Percentiles rank a stretch among this genome's conserved stretches.
Conservation (phyloP, 2,329 filamentous ascomycete genomes). For the Botryotinia convoluta region DNA sequence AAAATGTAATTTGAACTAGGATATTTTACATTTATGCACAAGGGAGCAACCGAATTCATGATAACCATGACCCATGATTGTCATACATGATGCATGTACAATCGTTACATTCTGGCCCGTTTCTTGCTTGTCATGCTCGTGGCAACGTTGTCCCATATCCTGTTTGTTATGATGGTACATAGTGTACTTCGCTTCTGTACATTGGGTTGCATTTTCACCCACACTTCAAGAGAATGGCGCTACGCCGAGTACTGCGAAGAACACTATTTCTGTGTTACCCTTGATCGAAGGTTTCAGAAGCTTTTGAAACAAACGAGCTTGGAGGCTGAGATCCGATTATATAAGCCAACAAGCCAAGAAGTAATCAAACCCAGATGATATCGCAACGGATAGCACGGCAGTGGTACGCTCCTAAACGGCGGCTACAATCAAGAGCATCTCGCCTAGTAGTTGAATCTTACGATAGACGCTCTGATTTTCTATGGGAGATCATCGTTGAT, state of each 20-base stretch:
- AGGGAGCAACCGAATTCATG: slow-evolving; percentile 5
- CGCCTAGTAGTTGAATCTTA: neutral
- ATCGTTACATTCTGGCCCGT: slow-evolving; percentile 8
- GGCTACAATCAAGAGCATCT: neutral
- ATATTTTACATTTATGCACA: neutral
- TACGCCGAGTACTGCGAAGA: slow-evolving; percentile 8
- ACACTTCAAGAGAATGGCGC: neutral
- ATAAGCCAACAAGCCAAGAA: neutral
- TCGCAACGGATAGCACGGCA: slow-evolving; percentile 4
- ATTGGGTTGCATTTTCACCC: slow-evolving; percentile 7
- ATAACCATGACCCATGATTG: neutral
- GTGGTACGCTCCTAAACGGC: neutral
- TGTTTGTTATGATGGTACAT: neutral
- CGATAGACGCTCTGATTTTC: slow-evolving; percentile 7
- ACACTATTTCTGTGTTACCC: neutral
- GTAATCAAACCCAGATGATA: neutral
- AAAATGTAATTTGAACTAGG: neutral
- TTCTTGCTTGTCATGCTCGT: slow-evolving; percentile 16
- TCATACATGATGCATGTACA: slow-evolving; percentile 15
- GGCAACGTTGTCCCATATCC: slow-evolving; percentile 15
- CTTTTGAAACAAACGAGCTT: slow-evolving; percentile 19
- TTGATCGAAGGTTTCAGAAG: slow-evolving; percentile 19
- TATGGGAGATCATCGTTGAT: neutral
- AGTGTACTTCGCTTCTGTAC: neutral
- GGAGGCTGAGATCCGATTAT: slow-evolving; percentile 6